Conservation (phyloP, 1,284 basidiomycete species). For the Pholiota adiposa region DNA sequence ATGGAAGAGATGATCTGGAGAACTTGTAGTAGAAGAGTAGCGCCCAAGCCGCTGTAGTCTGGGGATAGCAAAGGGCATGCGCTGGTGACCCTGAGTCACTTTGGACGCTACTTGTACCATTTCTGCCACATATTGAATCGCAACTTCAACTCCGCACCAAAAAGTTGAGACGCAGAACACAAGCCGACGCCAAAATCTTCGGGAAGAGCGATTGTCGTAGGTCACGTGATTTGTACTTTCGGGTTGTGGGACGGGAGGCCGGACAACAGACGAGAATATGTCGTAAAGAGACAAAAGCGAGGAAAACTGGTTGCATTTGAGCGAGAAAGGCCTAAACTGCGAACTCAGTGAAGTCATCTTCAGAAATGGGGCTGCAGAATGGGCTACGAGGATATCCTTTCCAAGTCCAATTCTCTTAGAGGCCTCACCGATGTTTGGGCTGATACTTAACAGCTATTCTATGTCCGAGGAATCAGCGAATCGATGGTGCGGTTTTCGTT, state of each 20-base stretch:
- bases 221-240: conserved; percentile 1
- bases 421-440: neutral
- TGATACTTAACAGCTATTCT: neutral
- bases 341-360: too few species aligned
- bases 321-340: too few species aligned
- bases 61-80: conserved; percentile 11
- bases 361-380: neutral
- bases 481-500: neutral
- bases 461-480: neutral
- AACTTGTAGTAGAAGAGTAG: neutral
- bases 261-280: neutral
- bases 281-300: too few species aligned
- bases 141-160: conserved; percentile 27
- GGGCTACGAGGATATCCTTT: neutral
- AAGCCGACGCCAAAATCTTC: conserved; percentile 11
- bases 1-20: neutral
- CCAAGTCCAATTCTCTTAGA: too few species aligned
- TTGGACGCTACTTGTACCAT: conserved; percentile 16
- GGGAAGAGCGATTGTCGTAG: neutral
- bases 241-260: neutral
- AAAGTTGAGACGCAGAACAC: conserved; percentile 17
- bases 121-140: conserved; percentile 18
- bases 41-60: conserved; percentile 8
- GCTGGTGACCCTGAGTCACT: conserved; percentile 12
- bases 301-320: too few species aligned